Conservation (phyloP, 371 early-diverging fungal species). For the Mucor circinelloides region DNA sequence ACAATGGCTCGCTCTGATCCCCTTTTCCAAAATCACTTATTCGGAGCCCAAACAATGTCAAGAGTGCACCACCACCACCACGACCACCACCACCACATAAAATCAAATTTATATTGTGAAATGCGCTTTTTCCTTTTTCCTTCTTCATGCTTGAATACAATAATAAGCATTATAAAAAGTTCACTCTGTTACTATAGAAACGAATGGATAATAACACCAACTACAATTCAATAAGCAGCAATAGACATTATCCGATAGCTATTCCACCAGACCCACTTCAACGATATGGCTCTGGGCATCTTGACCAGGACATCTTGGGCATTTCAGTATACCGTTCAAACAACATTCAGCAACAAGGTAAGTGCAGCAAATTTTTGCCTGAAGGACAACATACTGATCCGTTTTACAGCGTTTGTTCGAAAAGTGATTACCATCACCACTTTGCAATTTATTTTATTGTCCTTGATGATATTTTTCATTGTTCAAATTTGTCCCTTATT, state of each 20-base stretch:
- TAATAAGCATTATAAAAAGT: background rate
- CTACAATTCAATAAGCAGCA: conserved; percentile 9
- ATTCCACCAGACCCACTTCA: conserved; percentile 23
- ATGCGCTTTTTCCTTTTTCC: background rate
- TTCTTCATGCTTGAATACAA: background rate
- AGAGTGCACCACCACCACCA: background rate
- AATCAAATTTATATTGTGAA: background rate
- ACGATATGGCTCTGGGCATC: conserved; percentile 25
- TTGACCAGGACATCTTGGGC: conserved; percentile 31
- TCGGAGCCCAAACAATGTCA: background rate
- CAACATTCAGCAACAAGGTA: conserved; percentile 23
- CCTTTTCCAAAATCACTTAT: no score
- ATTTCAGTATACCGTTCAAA: conserved; percentile 25
- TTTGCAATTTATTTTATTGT: conserved; percentile 68
- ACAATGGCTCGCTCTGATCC: background rate
- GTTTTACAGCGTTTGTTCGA: conserved; percentile 18
- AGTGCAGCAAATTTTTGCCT: background rate
- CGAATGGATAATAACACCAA: background rate
- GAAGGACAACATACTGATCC: background rate
- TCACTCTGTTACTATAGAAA: background rate
- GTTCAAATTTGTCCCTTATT: conserved; percentile 21
- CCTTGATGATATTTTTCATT: conserved; percentile 13
- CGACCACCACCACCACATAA: background rate
- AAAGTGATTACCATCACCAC: conserved; percentile 21
- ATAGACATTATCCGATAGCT: conserved; percentile 12